Base-by-base conservation (phyloP, 345 rosid species). In the Syzygium aqueum region DNA sequence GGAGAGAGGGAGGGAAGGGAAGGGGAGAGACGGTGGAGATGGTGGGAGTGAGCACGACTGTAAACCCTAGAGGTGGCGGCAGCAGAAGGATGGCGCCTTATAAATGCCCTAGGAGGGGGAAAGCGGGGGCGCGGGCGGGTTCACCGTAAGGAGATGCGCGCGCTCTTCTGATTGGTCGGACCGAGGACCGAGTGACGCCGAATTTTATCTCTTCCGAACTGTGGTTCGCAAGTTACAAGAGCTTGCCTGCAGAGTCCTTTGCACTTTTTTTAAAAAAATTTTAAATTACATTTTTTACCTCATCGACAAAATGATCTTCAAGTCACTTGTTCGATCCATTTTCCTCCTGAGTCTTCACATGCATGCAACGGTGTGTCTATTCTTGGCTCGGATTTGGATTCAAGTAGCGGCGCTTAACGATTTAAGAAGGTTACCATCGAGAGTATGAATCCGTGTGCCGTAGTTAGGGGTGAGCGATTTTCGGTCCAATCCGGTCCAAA, bases 31-130 rank as follows among this genome's bases (percentile, higher is more conserved):
- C 14, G 21, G 13, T 25, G 67, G 19, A 53, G 8, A 11, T 14
- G 8, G 56, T 17, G 57, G 57, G 43, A 8, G 88, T 7, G 85
- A 22, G 40, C 17, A 53, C 22, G 78, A 53, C 11, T 28, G 88
- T 86, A 92, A 93, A 94, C 90, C 93, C 95, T 92, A 93, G 87
- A 90, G 89, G 87, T 56, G 89, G 94, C 94, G 95, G 94, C 95
- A 89, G 93, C 46, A 87, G 87, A 82, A n/a, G n/a, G n/a, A n/a
- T n/a, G n/a, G n/a, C n/a, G n/a, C 82, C 91, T 91, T 92, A 91
- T 92, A 90, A 90, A 92, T 91, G 90, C 92, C 95, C 94, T 89
- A 89, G 89, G 2, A 51, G 23, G 82, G 82, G 27, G 50, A 85
- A 83, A 86, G 90, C 73, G 0, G 13, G 49, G 49, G 61, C 92